Evolutionary conservation across 441 rosid species (phyloP), one percentile per base, ranked within the genome.

Genomic region (Populus hybrid): DNA sequence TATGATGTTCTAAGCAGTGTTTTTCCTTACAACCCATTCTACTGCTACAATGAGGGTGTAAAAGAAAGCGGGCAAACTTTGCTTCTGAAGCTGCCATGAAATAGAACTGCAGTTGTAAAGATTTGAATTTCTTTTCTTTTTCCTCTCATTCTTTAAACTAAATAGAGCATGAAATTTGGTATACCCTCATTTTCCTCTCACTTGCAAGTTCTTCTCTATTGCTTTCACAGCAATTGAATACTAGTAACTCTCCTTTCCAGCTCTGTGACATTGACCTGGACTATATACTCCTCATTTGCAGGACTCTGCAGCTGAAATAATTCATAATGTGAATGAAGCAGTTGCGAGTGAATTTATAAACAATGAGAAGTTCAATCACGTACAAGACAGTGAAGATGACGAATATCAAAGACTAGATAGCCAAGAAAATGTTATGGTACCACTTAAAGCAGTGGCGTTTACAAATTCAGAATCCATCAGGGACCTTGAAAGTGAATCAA

Each of bases 241-340:
- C 21, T 42, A 71, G 64, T 8, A 72, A 59, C 40, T 35, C 40
- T 35, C 75, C 72, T 72, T 67, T 74, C 32, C 57, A 64, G 42
- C 65, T 50, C 42, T 76, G 64, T 77, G 79, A 80, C 80, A 61
- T 74, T 35, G 38, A 75, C 75, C 71, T 34, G 81, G 72, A 73
- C 72, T 70, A 26, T 53, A 75, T 59, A 50, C 81, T 77, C 63
- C 64, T 68, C 70, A 74, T 76, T 18, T 18, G 30, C 84, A 79
- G 75, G 69, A 64, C n/a, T 74, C 81, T 18, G 46, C 71, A n/a
- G 38, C 76, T 75, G 76, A 20, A 50, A 42, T 38, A 6, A 34
- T 61, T 36, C 36, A 32, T 59, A 23, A 66, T 26, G 57, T 35
- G 36, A 23, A 66, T 0, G 67, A 71, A 26, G 21, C 35, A 67